Conservation (phyloP, 176 grass and related monocot genomes). For the Melocanna baccifera region DNA sequence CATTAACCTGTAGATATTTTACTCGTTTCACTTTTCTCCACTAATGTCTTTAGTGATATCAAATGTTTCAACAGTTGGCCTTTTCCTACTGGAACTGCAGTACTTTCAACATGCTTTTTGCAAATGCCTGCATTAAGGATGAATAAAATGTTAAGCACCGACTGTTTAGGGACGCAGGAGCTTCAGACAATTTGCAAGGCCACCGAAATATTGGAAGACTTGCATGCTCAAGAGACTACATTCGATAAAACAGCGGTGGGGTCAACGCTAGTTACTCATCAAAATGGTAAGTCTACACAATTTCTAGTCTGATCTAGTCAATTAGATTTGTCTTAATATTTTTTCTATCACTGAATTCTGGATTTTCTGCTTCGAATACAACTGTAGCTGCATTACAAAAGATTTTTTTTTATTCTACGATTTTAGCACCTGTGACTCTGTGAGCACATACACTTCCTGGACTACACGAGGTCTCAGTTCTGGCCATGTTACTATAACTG, state of each 20-base stretch:
- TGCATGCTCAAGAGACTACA: conserved; percentile 21
- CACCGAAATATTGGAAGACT: conserved; percentile 45
- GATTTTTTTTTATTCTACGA: neutral
- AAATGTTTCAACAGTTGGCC: conserved; percentile 69
- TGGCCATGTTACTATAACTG: neutral
- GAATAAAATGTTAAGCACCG: conserved; percentile 65
- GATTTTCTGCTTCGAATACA: conserved; percentile 11
- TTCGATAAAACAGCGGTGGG: conserved; percentile 31
- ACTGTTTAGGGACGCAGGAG: conserved; percentile 54
- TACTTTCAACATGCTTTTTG: conserved; percentile 58
- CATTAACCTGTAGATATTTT: conserved; percentile 29
- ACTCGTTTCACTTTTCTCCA: conserved; percentile 21
- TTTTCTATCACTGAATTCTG: neutral
- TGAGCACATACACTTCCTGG: neutral
- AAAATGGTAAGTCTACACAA: conserved; percentile 47
- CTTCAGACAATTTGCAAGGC: conserved; percentile 43
- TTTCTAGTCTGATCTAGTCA: neutral
- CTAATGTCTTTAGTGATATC: conserved; percentile 54
- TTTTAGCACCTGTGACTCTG: neutral
- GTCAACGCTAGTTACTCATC: conserved; percentile 30
- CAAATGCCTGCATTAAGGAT: conserved; percentile 71
- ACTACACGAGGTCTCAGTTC: neutral
- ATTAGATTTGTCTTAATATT: conserved; percentile 7
- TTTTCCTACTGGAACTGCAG: conserved; percentile 61
- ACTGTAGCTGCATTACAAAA: neutral